These are phyloP conservation scores for Triticum dicoccoides DNA, from an alignment of 176 grass and related monocot genomes.

Conservation along the genomic window DNA sequence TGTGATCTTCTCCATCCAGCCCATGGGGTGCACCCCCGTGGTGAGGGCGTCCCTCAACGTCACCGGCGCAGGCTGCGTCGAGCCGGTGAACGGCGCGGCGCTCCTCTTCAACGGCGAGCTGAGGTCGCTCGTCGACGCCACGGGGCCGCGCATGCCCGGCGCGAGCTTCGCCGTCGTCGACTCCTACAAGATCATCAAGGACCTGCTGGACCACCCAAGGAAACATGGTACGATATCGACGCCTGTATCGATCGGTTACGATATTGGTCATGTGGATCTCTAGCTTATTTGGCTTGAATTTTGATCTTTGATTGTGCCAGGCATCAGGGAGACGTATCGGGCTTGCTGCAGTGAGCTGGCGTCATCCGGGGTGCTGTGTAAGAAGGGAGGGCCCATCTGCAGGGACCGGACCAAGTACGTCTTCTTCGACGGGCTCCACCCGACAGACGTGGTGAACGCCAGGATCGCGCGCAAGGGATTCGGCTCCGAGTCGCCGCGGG, in stretches of 20 bases:
- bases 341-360: constrained; percentile 48
- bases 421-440: constrained; percentile 77
- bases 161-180: constrained; percentile 38
- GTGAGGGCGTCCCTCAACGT: constrained; percentile 34
- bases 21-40: constrained; percentile 51
- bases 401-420: constrained; percentile 41
- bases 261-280: too few relatives aligned
- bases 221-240: constrained; percentile 19
- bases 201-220: constrained; percentile 32
- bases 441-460: constrained; percentile 56
- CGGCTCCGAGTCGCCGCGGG: constrained; percentile 21
- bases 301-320: neutral
- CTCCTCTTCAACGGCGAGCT: constrained; percentile 53
- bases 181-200: constrained; percentile 51
- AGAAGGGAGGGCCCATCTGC: constrained; percentile 43
- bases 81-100: constrained; percentile 50
- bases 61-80: constrained; percentile 29
- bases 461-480: constrained; percentile 47
- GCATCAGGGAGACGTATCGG: constrained; percentile 29
- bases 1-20: constrained; percentile 62
- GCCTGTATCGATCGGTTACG: neutral
- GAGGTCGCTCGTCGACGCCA: constrained; percentile 5
- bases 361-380: constrained; percentile 40
- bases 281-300: neutral
- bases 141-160: constrained; percentile 31